phyloP scores from a whole-genome alignment of 2,329 filamentous ascomycete genomes.

The Neonectria faginata region DNA sequence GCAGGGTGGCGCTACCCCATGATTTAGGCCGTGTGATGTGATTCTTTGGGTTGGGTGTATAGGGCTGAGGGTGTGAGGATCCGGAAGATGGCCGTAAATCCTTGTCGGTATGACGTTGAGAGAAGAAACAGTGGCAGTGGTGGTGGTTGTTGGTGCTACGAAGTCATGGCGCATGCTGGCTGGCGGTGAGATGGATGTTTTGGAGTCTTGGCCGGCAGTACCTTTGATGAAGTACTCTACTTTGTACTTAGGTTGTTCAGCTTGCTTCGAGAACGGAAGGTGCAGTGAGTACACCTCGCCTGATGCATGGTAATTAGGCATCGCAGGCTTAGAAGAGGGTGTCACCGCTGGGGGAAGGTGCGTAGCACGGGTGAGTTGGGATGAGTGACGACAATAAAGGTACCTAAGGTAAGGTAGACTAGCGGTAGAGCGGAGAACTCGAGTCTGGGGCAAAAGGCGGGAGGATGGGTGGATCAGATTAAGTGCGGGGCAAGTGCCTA shows the following conservation, averaged over 20 bases:
- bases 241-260: not conserved
- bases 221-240: not conserved
- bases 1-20: not conserved
- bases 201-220: not conserved
- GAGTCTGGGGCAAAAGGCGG: not conserved
- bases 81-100: slow-evolving; percentile 45
- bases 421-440: not conserved
- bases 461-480: not conserved
- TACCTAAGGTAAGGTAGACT: no score
- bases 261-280: not conserved
- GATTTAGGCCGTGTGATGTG: slow-evolving; percentile 18
- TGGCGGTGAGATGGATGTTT: not conserved
- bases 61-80: slow-evolving; percentile 38
- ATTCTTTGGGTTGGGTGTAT: slow-evolving; percentile 20
- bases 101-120: slow-evolving; percentile 19
- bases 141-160: not conserved
- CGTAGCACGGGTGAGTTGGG: not conserved
- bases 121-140: slow-evolving; percentile 1
- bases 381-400: not conserved
- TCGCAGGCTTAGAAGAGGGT: not conserved
- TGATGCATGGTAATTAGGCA: no score
- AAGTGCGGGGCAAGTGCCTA: slow-evolving; percentile 3
- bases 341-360: not conserved
- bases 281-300: not conserved
- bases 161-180: slow-evolving; percentile 30